Percentiles rank a stretch among this genome's conserved stretches.
phyloP scores from a whole-genome alignment of 768 basidiomycete genomes.

The Rhizopogon vulgaris region DNA sequence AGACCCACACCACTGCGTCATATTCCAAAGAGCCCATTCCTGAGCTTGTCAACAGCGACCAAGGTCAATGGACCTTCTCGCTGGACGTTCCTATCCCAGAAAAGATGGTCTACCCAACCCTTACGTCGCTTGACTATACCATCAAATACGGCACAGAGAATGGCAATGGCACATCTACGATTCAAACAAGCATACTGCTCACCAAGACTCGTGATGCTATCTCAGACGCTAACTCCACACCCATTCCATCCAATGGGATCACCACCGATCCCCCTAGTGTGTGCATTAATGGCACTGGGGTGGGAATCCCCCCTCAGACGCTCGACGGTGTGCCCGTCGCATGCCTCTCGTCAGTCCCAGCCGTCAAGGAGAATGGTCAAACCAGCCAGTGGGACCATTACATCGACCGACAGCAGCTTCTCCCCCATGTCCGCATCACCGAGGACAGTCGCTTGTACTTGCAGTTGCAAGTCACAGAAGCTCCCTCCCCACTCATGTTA shows the following conservation, averaged over 20 bases:
- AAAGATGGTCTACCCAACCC: neutral
- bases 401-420: neutral
- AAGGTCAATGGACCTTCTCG: neutral
- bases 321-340: neutral
- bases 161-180: neutral
- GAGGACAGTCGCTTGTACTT: neutral
- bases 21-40: neutral
- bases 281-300: neutral
- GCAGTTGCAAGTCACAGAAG: neutral
- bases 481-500: neutral
- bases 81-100: neutral
- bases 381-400: neutral
- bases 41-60: neutral
- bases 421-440: neutral
- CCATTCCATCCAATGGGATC: neutral
- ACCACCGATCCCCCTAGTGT: too few species aligned
- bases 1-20: neutral
- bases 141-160: neutral
- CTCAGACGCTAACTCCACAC: neutral
- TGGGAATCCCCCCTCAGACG: neutral
- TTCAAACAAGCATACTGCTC: neutral
- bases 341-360: neutral
- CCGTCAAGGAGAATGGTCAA: neutral
- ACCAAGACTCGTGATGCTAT: neutral
- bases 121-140: neutral